Evolutionary conservation across 2,329 filamentous ascomycete species (phyloP), one percentile per base, ranked within the genome.

Genomic region (Acrodontium crateriforme): DNA sequence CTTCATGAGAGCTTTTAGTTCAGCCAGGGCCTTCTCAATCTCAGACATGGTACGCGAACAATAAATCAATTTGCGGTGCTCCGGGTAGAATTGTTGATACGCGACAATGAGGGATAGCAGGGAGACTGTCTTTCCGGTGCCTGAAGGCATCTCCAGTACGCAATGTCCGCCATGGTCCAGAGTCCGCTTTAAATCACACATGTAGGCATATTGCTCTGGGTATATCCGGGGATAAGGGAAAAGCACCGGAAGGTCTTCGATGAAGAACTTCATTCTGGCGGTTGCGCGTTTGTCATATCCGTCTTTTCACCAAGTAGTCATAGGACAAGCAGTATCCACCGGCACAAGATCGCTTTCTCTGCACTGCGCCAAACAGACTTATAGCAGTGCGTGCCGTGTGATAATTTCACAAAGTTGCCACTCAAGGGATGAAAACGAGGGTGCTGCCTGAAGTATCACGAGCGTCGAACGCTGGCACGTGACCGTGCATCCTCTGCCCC

Each of bases 11-110:
- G 75, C 76, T 53, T 89, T 84, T 44, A 98, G 55, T 56, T 98
- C 89, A 7, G 82, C 81, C 28, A 98, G 59, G 0, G 91, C 89
- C 59, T 98, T 98, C 53, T 98, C 89, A 47, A 98, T 98, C 60
- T 98, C 89, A 19, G 89, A 98, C 85, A 98, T 98, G 31, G 89
- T 98, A 61, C 89, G 84, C 38, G 89, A 98, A 63, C 89, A 98
- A 58, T 98, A 98, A 31, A 98, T 94, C 28, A 98, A 73, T 58
- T 98, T 98, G 31, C 91, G 70, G 46, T 89, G 82, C 50, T 93
- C 83, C 3, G 85, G 83, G 47, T 87, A 85, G 52, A 85, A 77
- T 52, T 89, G 81, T 56, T 98, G 91, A 48, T 98, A 98, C 22
- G 89, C 87, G 32, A 98, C 75, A 47, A 98, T 98, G 43, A 98